Evolutionary conservation across 352 stramenopile genomes (phyloP).

Genomic region (Pythium apleroticum): DNA sequence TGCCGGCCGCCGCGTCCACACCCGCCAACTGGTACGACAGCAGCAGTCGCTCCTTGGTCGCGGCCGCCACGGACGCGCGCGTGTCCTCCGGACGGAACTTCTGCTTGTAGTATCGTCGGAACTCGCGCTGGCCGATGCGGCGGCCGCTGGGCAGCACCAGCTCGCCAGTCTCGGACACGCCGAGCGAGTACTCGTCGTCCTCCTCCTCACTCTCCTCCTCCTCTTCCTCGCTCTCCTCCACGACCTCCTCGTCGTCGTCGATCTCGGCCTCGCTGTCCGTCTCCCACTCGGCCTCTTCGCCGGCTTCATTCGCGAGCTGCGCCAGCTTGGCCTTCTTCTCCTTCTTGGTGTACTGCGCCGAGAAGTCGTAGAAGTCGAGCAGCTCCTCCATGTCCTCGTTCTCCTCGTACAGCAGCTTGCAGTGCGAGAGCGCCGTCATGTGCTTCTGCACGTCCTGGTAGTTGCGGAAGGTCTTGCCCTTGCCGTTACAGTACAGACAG

Average conservation of each 20-base stretch:
- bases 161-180: slow-evolving; percentile 88
- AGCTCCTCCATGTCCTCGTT: slow-evolving; percentile 89
- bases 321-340: slow-evolving; percentile 39
- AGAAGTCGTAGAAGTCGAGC: slow-evolving; percentile 92
- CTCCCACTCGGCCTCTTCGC: slow-evolving; percentile 63
- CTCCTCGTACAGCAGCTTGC: slow-evolving; percentile 90
- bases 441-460: slow-evolving; percentile 93
- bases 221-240: slow-evolving; percentile 54
- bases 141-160: slow-evolving; percentile 83
- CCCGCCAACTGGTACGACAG: slow-evolving; percentile 73
- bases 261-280: slow-evolving; percentile 81
- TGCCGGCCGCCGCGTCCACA: slow-evolving; percentile 54
- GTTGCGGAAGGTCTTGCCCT: slow-evolving; percentile 87
- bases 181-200: slow-evolving; percentile 55
- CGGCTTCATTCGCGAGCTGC: slow-evolving; percentile 24
- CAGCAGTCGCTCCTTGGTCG: slow-evolving; percentile 76
- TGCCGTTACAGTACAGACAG: slow-evolving; percentile 95
- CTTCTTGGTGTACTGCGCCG: slow-evolving; percentile 62
- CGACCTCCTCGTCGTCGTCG: slow-evolving; percentile 69
- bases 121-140: slow-evolving; percentile 87
- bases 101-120: slow-evolving; percentile 90
- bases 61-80: slow-evolving; percentile 72
- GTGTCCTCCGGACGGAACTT: slow-evolving; percentile 78
- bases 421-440: slow-evolving; percentile 92
- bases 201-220: slow-evolving; percentile 44